Evolutionary conservation across 2,329 filamentous ascomycete species (phyloP), one percentile per base, ranked within the genome.

Genomic region (Fusarium piperis): DNA sequence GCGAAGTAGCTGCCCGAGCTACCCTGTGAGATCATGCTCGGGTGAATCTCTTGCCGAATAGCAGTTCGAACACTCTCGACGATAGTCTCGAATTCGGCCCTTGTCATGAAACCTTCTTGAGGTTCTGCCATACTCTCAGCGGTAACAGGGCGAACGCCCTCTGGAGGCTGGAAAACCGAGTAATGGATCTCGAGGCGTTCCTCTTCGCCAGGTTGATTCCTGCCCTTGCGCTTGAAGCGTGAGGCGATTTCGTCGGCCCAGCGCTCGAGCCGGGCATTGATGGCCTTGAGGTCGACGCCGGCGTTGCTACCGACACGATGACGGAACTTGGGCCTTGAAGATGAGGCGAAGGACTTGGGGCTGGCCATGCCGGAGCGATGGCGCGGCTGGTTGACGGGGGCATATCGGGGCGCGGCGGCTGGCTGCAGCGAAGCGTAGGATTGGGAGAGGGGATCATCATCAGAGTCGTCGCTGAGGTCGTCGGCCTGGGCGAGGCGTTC

Each of bases 1-100:
- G 96, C 96, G 86, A 99, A 99, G 84, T 99, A 99, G 81, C 95
- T 98, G 55, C 96, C 96, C 4, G 96, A 98, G 82, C 95, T 98
- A 39, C 96, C 96, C 80, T 99, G 96, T 0, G 95, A 92, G 74
- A 99, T 99, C 90, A 99, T 93, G 77, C 93, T 95, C 6, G 96
- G 96, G 79, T 99, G 96, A 56, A 95, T 89, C 41, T 94, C 95
- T 79, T 97, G 90, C 77, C 95, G 91, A 74, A 99, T 99, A 36
- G 96, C 96, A 33, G 90, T 83, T 71, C 93, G 88, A n/a, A 99
- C 95, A 78, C 94, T 97, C 76, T 97, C 93, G 16, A 98, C 92
- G 35, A 97, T 90, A 39, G 91, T 89, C 64, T 98, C 95, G 77
- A 98, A 99, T 77, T 98, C 90, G 32, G 88, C 85, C 79, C 90